Evolutionary conservation across 2,329 filamentous ascomycete species (phyloP).

Genomic region (Fusarium musae): DNA sequence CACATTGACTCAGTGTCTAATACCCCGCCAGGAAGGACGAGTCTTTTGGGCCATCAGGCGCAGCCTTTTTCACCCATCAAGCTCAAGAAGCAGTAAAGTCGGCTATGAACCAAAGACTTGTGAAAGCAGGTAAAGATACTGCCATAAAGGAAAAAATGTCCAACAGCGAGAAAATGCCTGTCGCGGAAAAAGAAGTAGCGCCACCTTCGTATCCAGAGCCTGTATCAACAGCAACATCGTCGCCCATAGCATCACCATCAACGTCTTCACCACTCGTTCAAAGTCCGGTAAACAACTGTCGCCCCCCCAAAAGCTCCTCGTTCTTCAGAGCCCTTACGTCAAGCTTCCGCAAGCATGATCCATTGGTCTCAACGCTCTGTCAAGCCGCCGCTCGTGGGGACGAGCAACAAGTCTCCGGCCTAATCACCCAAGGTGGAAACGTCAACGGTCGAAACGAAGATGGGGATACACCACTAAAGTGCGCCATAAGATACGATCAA

Average conservation of each 20-base stretch:
- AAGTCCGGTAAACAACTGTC: background rate
- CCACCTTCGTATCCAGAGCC: background rate
- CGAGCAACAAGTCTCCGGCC: background rate
- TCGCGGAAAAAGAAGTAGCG: background rate
- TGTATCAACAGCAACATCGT: fast-evolving
- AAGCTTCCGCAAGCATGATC: slow-evolving; percentile 1
- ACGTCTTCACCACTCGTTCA: background rate
- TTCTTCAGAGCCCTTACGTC: slow-evolving; percentile 1
- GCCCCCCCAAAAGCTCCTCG: background rate
- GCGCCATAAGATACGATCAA: background rate
- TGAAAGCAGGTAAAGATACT: background rate
- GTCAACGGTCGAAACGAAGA: slow-evolving; percentile 10
- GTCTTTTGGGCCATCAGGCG: background rate
- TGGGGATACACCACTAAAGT: slow-evolving; percentile 4
- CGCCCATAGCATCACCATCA: background rate
- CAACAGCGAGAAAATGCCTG: background rate
- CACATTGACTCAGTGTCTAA: background rate
- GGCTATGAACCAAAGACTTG: background rate
- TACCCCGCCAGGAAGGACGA: fast-evolving
- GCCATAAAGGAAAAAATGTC: fast-evolving
- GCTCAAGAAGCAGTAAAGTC: background rate
- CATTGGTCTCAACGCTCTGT: background rate
- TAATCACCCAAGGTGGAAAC: background rate
- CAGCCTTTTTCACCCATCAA: background rate
- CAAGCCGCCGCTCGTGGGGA: background rate